Evolutionary conservation across 371 early-diverging fungal species (phyloP).

Genomic region (Conidiobolus incongruus): DNA sequence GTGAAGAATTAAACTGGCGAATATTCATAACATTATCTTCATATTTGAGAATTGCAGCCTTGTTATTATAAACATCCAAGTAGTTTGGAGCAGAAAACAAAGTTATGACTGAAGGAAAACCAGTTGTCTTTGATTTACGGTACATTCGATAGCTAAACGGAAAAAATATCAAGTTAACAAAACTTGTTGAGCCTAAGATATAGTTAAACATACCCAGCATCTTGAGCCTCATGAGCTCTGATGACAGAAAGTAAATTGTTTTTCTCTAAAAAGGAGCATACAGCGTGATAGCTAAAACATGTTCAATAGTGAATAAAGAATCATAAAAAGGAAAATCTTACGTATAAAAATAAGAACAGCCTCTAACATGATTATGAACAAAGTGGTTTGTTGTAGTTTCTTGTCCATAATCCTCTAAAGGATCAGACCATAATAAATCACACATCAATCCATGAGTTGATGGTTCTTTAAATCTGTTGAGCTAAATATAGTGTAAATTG

Average conservation of each 20-base stretch:
- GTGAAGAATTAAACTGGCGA: conserved; percentile 42
- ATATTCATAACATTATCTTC: conserved; percentile 95
- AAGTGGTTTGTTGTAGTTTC: conserved; percentile 61
- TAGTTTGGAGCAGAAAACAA: conserved; percentile 96
- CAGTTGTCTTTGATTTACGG: conserved; percentile 71
- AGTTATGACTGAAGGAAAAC: conserved; percentile 90
- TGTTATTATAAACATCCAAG: conserved; percentile 93
- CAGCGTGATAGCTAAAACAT: conserved; percentile 53
- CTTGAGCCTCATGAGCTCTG: conserved; percentile 96
- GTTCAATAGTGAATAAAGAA: neutral
- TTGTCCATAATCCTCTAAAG: conserved; percentile 84
- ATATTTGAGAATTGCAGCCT: conserved; percentile 89
- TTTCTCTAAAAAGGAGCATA: conserved; percentile 74
- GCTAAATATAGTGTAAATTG: conserved; percentile 14
- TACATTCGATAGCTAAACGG: conserved; percentile 66
- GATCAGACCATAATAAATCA: conserved; percentile 97
- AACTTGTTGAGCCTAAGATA: neutral
- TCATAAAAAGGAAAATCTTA: conserved; percentile 8
- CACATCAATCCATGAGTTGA: conserved; percentile 90
- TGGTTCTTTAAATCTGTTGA: conserved; percentile 89
- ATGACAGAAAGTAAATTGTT: conserved; percentile 85
- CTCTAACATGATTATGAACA: conserved; percentile 75
- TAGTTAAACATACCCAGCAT: conserved; percentile 41
- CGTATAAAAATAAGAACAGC: conserved; percentile 86
- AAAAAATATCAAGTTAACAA: neutral